phyloP scores from a whole-genome alignment of 208 protist species.

The Vickermania spadyakhi region DNA sequence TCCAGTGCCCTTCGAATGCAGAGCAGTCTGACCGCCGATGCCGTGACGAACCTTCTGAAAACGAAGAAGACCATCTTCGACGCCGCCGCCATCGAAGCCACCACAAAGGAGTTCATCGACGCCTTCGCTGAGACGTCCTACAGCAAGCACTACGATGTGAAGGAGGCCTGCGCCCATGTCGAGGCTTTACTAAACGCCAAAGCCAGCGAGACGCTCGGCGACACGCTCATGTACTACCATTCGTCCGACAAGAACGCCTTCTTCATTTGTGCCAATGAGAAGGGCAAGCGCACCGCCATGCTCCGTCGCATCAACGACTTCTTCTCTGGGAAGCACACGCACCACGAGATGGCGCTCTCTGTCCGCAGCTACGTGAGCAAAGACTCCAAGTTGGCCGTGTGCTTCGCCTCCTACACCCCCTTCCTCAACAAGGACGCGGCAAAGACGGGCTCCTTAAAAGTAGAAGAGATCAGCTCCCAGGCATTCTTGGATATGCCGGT shows the following conservation, averaged over 20 bases:
- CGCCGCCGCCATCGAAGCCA: constrained; percentile 18
- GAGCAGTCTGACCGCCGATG: background rate
- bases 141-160: constrained; percentile 26
- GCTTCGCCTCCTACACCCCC: constrained; percentile 19
- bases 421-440: constrained; percentile 3
- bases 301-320: constrained; percentile 53
- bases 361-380: constrained; percentile 48
- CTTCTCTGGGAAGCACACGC: constrained; percentile 20
- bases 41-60: constrained; percentile 7
- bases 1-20: background rate
- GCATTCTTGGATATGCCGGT: constrained; percentile 31
- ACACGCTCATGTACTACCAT: constrained; percentile 59
- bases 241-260: constrained; percentile 40
- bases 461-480: background rate
- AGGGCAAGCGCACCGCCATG: constrained; percentile 27
- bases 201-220: constrained; percentile 31
- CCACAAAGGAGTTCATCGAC: constrained; percentile 27
- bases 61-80: constrained; percentile 33
- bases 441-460: background rate
- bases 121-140: constrained; percentile 40
- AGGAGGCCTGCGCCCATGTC: constrained; percentile 37
- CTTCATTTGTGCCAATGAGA: constrained; percentile 47
- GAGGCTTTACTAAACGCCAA: constrained; percentile 56
- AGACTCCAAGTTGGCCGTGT: constrained; percentile 40
- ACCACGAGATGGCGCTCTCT: constrained; percentile 8